Percentiles rank a stretch among this genome's conserved stretches.
phyloP scores from a whole-genome alignment of 2,329 filamentous ascomycete species.

The Hypoxylon sp. region DNA sequence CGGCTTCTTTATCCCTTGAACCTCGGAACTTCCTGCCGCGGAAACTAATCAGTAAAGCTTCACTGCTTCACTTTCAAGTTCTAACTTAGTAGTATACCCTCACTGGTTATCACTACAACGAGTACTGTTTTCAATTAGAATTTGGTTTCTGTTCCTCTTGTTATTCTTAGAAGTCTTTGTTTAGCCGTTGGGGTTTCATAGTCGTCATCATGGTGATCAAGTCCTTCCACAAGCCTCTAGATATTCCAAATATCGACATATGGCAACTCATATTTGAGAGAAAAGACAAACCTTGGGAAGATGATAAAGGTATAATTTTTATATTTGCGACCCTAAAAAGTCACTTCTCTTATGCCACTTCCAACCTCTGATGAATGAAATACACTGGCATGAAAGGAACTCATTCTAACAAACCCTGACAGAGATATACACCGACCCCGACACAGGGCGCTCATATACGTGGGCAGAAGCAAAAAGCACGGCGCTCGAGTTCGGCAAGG shows the following conservation, averaged over 20 bases:
- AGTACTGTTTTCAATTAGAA: not conserved
- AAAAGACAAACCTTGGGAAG: slow-evolving; percentile 73
- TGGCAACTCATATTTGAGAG: slow-evolving; percentile 84
- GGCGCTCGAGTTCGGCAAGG: slow-evolving; percentile 83
- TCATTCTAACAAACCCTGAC: slow-evolving; percentile 10
- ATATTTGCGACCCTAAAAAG: too few relatives aligned
- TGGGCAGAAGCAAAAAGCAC: slow-evolving; percentile 74
- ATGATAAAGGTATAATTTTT: slow-evolving; percentile 75
- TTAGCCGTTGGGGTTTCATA: not conserved
- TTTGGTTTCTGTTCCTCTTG: not conserved
- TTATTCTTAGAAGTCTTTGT: not conserved
- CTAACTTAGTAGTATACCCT: not conserved
- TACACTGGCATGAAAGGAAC: not conserved
- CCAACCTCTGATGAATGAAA: not conserved
- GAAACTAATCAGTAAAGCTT: slow-evolving; percentile 6
- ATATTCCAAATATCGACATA: slow-evolving; percentile 81
- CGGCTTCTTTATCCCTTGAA: slow-evolving; percentile 29
- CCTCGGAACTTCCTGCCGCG: slow-evolving; percentile 36
- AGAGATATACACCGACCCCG: slow-evolving; percentile 74
- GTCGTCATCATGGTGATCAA: slow-evolving; percentile 73
- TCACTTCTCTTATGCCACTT: not conserved
- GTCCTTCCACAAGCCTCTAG: slow-evolving; percentile 73
- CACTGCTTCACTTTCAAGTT: slow-evolving; percentile 2
- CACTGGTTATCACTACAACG: not conserved
- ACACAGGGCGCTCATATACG: slow-evolving; percentile 77